phyloP scores from a whole-genome alignment of 768 basidiomycete species.

The Termitomyces eurrhizus region DNA sequence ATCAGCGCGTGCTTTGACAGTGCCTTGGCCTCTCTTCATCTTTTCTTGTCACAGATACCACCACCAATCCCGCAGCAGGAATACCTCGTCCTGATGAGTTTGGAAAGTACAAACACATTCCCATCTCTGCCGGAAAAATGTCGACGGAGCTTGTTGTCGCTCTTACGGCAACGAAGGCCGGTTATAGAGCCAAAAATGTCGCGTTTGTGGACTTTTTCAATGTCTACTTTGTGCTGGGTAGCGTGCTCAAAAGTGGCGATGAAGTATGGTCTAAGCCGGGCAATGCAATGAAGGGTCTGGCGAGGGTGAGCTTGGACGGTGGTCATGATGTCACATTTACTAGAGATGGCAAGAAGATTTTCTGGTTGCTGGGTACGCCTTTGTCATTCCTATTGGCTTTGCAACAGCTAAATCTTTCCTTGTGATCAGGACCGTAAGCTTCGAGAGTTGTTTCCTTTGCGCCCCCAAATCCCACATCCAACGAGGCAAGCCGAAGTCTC shows the following conservation, averaged over 20 bases:
- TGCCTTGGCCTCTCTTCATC: constrained; percentile 71
- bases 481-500: too few relatives aligned
- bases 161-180: constrained; percentile 17
- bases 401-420: not conserved
- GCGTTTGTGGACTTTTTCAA: constrained; percentile 72
- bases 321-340: constrained; percentile 69
- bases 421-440: constrained; percentile 44
- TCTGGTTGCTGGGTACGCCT: constrained; percentile 68
- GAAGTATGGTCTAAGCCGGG: constrained; percentile 68
- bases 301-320: constrained; percentile 66
- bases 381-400: not conserved
- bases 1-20: constrained; percentile 59
- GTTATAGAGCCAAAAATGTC: constrained; percentile 30
- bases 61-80: constrained; percentile 56
- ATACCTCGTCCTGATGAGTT: constrained; percentile 39
- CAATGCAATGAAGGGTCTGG: constrained; percentile 58
- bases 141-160: constrained; percentile 54
- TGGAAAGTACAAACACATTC: constrained; percentile 44
- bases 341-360: constrained; percentile 57
- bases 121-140: constrained; percentile 52
- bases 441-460: too few relatives aligned
- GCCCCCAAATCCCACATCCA: too few relatives aligned
- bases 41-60: constrained; percentile 73
- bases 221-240: constrained; percentile 52
- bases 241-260: constrained; percentile 33